Evolutionary conservation across 164 flowering plant genomes (phyloP).

Genomic region (Vitis riparia): DNA sequence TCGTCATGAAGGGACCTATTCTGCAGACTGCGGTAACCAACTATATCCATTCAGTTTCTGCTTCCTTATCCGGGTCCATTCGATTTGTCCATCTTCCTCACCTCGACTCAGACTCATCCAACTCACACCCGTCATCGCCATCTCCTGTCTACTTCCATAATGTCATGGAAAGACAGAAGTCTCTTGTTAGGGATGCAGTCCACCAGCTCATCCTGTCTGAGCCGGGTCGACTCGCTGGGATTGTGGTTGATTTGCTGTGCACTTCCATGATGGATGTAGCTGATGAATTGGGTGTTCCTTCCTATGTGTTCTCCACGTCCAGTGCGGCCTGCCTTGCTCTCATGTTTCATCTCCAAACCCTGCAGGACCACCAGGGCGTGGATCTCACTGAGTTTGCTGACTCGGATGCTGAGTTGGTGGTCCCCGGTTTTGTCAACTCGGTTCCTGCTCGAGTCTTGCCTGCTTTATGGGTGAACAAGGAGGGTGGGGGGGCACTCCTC

Average conservation of each 20-base stretch:
- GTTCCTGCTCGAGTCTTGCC: not conserved
- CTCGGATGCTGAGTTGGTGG: too few species aligned
- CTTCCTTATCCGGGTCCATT: not conserved
- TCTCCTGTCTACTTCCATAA: not conserved
- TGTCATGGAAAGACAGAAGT: not conserved
- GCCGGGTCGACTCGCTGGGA: not conserved
- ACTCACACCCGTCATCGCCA: not conserved
- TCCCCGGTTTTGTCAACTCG: too few species aligned
- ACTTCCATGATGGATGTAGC: not conserved
- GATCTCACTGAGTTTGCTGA: not conserved
- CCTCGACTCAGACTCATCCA: not conserved
- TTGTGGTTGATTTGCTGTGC: not conserved
- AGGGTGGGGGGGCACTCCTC: not conserved
- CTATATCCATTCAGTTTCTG: not conserved
- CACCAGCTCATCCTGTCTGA: not conserved
- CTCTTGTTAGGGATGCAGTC: not conserved
- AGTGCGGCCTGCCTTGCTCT: slow-evolving; percentile 6
- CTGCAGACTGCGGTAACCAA: not conserved
- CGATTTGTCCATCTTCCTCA: not conserved
- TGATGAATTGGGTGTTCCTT: slow-evolving; percentile 1
- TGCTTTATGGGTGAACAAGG: not conserved
- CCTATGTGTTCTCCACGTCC: slow-evolving; percentile 2
- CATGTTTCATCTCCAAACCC: not conserved
- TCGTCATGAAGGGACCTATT: not conserved
- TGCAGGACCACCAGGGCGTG: not conserved